Conservation (phyloP, 139 green algal species). For the Dunaliella sp. region DNA sequence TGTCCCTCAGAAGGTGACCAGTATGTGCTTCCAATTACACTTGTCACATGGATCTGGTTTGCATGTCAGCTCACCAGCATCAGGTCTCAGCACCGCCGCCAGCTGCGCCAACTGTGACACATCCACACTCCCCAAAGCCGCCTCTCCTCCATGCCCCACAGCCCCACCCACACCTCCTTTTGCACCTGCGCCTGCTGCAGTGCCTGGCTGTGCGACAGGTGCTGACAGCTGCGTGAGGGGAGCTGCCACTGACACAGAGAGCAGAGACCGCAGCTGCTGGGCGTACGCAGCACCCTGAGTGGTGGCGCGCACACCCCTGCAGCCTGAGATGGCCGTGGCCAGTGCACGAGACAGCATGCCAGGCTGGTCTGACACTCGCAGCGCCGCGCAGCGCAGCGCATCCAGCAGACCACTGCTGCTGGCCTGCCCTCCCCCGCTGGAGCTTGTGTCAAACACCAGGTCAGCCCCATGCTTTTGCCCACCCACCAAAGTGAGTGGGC, state of each 20-base stretch:
- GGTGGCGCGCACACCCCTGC: no score
- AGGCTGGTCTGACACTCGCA: background rate
- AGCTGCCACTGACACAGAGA: background rate
- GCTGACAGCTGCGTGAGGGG: background rate
- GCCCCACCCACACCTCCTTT: background rate
- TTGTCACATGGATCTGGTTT: no score
- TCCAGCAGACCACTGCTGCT: background rate
- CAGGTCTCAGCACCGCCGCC: background rate
- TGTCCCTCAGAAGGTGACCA: no score
- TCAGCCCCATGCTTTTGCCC: background rate
- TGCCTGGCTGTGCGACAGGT: background rate
- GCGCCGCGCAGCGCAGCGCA: background rate
- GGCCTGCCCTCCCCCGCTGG: background rate
- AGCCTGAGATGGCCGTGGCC: background rate
- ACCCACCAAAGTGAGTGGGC: background rate
- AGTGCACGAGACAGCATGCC: background rate
- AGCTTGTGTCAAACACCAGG: background rate
- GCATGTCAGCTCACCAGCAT: background rate
- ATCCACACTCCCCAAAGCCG: background rate
- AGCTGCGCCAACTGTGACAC: background rate
- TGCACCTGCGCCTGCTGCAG: background rate
- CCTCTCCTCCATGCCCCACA: background rate
- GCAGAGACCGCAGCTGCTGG: background rate
- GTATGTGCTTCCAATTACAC: no score
- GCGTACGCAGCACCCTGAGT: background rate